Evolutionary conservation across 768 basidiomycete species (phyloP).

Genomic region (Serendipita sp.): DNA sequence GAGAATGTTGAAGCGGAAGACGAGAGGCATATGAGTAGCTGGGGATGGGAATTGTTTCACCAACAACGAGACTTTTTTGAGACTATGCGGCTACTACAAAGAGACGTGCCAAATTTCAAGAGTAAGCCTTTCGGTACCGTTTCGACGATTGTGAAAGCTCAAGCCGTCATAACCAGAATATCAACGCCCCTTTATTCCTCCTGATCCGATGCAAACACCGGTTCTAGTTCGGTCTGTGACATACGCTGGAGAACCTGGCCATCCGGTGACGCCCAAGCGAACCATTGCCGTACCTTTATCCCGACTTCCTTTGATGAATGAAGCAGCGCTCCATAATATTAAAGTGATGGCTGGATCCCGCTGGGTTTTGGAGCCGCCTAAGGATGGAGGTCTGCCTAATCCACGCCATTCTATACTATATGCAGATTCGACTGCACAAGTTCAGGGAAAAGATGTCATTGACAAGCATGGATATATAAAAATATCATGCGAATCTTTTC

Average conservation of each 20-base stretch:
- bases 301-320: slow-evolving; percentile 45
- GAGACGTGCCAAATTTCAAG: slow-evolving; percentile 75
- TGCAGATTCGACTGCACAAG: neutral
- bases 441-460: neutral
- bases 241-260: slow-evolving; percentile 54
- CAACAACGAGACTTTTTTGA: slow-evolving; percentile 60
- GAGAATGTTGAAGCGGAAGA: neutral
- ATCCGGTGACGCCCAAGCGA: slow-evolving; percentile 57
- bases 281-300: slow-evolving; percentile 61
- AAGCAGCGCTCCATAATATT: slow-evolving; percentile 63
- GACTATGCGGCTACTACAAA: slow-evolving; percentile 73
- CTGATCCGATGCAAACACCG: slow-evolving; percentile 34
- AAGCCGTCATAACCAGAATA: slow-evolving; percentile 35
- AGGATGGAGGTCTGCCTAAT: slow-evolving; percentile 40
- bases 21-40: neutral
- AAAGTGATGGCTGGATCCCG: slow-evolving; percentile 79
- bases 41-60: slow-evolving; percentile 18
- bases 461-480: slow-evolving; percentile 65
- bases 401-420: neutral
- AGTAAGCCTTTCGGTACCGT: slow-evolving; percentile 31
- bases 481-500: slow-evolving; percentile 81
- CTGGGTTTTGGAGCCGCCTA: slow-evolving; percentile 64
- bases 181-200: slow-evolving; percentile 64
- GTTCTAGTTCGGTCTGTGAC: slow-evolving; percentile 59
- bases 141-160: slow-evolving; percentile 8